Base-by-base conservation (phyloP, 2,329 filamentous ascomycete species). In the Epichloe sp. region DNA sequence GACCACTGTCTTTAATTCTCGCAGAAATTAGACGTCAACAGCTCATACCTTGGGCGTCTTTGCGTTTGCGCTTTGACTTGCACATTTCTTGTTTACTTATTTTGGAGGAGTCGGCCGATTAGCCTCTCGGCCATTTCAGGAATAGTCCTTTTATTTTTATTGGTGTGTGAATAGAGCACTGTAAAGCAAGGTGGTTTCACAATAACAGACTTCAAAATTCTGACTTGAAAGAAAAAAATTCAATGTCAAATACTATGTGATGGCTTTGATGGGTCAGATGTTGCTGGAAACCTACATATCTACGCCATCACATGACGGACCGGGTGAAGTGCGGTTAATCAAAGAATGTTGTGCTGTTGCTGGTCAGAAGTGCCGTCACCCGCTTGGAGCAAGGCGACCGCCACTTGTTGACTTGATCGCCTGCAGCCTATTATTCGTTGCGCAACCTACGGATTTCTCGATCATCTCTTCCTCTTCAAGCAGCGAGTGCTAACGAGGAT, bases 281-380 rank as follows among this genome's bases (percentile, higher is more conserved):
- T 6, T 31, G 23, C 42, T 14, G 21, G 41, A 44, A 31, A 21
- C 41, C 15, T 14, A 12, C 23, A 42, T 55, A 42, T 55, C 38
- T 6, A 56, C 54, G 56, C 54, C 57, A 54, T 66, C 64, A 66
- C 62, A 63, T 65, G 64, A 65, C 53, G 37, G 21, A 5, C 12
- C 56, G 63, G 61, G 31, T 58, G 53, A 64, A 57, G 53, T 37
- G 47, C 63, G 60, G 58, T 47, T 60, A 63, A 64, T 55, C 45
- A 23, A 41, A 31, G 17, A 40, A 34, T n/a, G 10, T 1, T 31
- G 31, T 17, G 47, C 41, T 6, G 40, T 50, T 51, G 49, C 49
- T 49, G 38, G 53, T 47, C 46, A 50, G 53, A 47, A 26, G 60
- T 63, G 60, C 63, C 62, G 63, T 66, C 63, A 65, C 52, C 53